Conservation (phyloP, 2,329 filamentous ascomycete species). For the Clonostachys sp. region DNA sequence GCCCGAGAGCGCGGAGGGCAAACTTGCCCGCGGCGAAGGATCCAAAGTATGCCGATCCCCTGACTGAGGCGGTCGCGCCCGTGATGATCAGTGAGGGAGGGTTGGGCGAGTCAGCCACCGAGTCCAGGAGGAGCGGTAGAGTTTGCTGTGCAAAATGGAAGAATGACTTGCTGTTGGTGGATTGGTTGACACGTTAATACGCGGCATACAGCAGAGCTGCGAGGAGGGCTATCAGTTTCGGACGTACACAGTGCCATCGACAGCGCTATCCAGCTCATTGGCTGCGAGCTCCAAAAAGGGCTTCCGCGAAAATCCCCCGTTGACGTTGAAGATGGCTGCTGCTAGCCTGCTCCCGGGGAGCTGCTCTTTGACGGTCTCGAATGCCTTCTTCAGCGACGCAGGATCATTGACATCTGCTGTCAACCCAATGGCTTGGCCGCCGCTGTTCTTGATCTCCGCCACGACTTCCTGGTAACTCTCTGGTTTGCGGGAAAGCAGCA, state of each 20-base stretch:
- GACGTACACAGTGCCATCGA: constrained; percentile 44
- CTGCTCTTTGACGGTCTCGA: constrained; percentile 56
- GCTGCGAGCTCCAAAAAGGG: constrained; percentile 53
- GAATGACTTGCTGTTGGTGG: constrained; percentile 52
- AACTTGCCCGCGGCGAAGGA: constrained; percentile 79
- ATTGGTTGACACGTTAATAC: not conserved
- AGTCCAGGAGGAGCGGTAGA: constrained; percentile 65
- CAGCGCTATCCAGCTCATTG: constrained; percentile 42
- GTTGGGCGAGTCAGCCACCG: constrained; percentile 47
- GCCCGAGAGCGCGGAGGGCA: constrained; percentile 67
- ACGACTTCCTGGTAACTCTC: constrained; percentile 64
- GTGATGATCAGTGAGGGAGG: constrained; percentile 83
- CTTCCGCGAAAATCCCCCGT: constrained; percentile 42
- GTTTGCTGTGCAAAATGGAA: constrained; percentile 71
- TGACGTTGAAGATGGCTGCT: constrained; percentile 69
- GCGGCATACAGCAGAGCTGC: not conserved
- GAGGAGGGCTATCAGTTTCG: too few species aligned
- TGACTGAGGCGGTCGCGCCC: constrained; percentile 76
- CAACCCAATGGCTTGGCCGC: constrained; percentile 69
- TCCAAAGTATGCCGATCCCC: constrained; percentile 64
- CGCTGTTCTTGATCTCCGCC: constrained; percentile 60
- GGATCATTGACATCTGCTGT: constrained; percentile 43
- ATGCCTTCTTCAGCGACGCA: constrained; percentile 46
- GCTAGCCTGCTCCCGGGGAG: constrained; percentile 48
- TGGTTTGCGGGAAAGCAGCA: constrained; percentile 66